Evolutionary conservation across 2,329 filamentous ascomycete genomes (phyloP), one percentile per base, ranked within the genome.

Genomic region (Epichloe sp.): DNA sequence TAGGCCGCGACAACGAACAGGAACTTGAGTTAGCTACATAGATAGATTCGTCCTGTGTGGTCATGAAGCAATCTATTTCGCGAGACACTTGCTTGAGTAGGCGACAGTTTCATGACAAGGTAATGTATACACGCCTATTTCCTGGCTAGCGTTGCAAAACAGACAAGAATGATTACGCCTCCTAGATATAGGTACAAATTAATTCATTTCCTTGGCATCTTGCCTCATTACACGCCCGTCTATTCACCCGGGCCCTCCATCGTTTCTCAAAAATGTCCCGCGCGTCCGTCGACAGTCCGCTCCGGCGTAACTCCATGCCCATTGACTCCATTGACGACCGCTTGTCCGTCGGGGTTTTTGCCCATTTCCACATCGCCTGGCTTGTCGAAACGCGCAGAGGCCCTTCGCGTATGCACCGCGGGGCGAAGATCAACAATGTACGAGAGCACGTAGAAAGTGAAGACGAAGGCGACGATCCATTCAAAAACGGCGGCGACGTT

Each of bases 401-500:
- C 60, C 6, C 52, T 47, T 52, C 76, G 79, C 11, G 81, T 85
- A 55, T 77, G 73, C 2, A 85, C 73, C 11, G 88, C 87, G 0
- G 93, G 93, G 56, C 86, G 76, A 47, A 98, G 80, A 69, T 98
- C 91, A 63, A 96, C 76, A 61, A 85, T 77, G 72, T 95, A 97
- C 54, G 85, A 88, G 55, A 91, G 77, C 54, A 94, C 76, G 70
- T 95, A 97, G 62, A 90, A 85, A 49, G 86, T 87, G 70, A 90
- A 96, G 62, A 95, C 75, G 62, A 95, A 82, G 35, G 88, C 80
- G 56, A 96, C 81, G 54, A 80, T 63, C 80, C 80, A 83, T 70
- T 97, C 91, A 35, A 96, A 67, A 49, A 94, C 71, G 5, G 89
- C 93, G 40, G 83, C 88, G 1, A 71, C 68, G 65, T 93, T 84